A percentile compares a stretch with the other conserved stretches of the same genome.
phyloP scores from a whole-genome alignment of 495 filamentous ascomycete genomes.

The Cercophora sp. region DNA sequence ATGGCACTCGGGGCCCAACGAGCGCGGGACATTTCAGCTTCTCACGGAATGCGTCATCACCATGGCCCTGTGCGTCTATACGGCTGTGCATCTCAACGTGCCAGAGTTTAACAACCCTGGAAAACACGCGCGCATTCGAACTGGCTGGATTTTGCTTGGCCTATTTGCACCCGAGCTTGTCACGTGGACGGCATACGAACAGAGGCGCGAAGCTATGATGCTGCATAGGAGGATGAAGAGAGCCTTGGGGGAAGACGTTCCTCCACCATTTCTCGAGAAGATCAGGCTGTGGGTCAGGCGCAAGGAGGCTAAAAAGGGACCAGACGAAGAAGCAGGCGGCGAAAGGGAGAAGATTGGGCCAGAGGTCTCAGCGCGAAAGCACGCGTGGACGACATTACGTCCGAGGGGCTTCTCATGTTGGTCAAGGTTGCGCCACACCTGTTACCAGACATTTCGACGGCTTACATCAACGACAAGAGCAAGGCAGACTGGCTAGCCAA shows the following conservation, averaged over 20 bases:
- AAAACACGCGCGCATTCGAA: background rate
- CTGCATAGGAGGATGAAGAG: no score
- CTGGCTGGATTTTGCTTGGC: background rate
- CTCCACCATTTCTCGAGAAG: no score
- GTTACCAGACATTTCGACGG: background rate
- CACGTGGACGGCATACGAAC: background rate
- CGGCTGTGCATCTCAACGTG: conserved; percentile 2
- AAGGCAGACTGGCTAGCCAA: conserved; percentile 23
- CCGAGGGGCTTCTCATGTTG: background rate
- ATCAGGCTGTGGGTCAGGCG: no score
- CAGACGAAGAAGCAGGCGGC: no score
- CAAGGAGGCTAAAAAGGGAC: no score
- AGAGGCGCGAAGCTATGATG: no score
- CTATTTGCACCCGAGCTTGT: background rate
- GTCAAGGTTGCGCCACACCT: background rate
- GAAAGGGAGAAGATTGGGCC: no score
- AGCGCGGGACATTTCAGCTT: background rate
- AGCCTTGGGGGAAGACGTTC: no score
- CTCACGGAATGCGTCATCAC: conserved; percentile 2
- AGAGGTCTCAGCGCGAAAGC: no score
- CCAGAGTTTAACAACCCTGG: background rate
- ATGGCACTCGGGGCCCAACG: background rate
- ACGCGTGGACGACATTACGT: background rate
- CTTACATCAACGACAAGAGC: background rate
- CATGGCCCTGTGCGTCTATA: background rate